Base-by-base conservation (phyloP, 2,329 filamentous ascomycete species). In the Ophiostoma populinum region DNA sequence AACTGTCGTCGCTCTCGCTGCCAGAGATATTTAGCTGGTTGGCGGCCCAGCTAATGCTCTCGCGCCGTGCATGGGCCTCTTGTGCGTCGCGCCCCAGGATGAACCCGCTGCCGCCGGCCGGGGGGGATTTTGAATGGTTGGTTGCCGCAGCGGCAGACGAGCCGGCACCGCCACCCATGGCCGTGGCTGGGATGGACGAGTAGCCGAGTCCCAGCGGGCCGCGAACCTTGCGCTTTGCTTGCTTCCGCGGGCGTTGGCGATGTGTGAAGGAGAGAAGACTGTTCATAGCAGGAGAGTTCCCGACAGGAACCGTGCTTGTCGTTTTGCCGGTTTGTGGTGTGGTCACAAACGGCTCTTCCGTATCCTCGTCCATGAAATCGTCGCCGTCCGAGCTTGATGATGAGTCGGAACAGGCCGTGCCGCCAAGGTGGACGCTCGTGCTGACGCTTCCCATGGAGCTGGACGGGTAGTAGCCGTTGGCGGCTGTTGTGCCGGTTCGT, bases 11-110 rank as follows among this genome's bases (percentile, higher is more conserved):
- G 49, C 77, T 81, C 47, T 93, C 86, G 45, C 77, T 85, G 4
- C 82, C 70, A 35, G 71, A 75, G 24, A 94, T 78, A 43, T 90
- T 78, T 15, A 94, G 58, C 47, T 92, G 83, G 45, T 90, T 86
- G 12, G 86, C 86, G 24, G 86, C 83, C 61, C 90, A 75, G 44
- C 81, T 92, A 40, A 95, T 75, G 52, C 83, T 93, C 54, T 94
- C 86, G 28, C 87, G 67, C 29, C 87, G 68, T 7, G 78, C 67
- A 25, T 66, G 61, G 4, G 59, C 43, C 25, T 34, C 19, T 22
- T 39, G 41, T 18, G 16, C 31, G 20, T 37, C 38, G 0, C 37
- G 28, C 3, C 24, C 40, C 10, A 40, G 31, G 1, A 54, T 28
- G 31, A 52, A 56, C 2, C 24, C 18, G 18, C 18, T 26, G 21